Conservation (phyloP, 2,329 filamentous ascomycete species). For the Sarocladium strictum region DNA sequence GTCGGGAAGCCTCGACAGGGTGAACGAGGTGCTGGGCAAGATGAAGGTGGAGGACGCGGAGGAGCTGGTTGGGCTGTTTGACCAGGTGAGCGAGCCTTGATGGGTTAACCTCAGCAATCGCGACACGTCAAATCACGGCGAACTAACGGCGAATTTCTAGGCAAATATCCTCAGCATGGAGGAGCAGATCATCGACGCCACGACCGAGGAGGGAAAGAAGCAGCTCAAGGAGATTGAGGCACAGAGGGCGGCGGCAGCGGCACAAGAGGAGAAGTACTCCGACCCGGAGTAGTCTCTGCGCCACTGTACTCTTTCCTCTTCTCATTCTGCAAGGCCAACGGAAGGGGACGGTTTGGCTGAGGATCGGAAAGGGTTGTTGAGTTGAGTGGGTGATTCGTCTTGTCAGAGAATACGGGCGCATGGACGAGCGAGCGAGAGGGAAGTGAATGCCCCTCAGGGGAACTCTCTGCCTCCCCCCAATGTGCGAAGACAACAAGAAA, state of each 20-base stretch:
- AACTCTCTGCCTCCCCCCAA: neutral
- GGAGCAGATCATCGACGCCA: slow-evolving; percentile 91
- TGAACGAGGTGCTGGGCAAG: slow-evolving; percentile 60
- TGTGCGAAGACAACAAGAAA: no score
- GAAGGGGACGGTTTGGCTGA: no score
- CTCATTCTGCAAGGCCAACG: no score
- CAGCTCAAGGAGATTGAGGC: slow-evolving; percentile 71
- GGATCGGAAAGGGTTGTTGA: no score
- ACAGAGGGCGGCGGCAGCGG: slow-evolving; percentile 22
- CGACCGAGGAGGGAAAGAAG: slow-evolving; percentile 76
- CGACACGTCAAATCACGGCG: neutral
- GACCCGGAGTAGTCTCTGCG: slow-evolving; percentile 44
- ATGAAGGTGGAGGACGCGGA: slow-evolving; percentile 88
- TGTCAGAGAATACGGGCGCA: no score
- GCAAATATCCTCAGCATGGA: slow-evolving; percentile 87
- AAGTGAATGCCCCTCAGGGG: neutral
- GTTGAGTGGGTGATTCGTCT: no score
- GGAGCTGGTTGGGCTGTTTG: slow-evolving; percentile 72
- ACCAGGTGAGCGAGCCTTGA: slow-evolving; percentile 47
- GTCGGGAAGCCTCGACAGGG: slow-evolving; percentile 72
- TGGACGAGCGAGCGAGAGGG: no score
- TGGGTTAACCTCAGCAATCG: no score
- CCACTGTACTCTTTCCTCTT: no score
- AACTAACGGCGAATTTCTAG: slow-evolving; percentile 27
- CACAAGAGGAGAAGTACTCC: slow-evolving; percentile 15